Base-by-base conservation (phyloP, 164 flowering plant genomes). In the Piper longum region DNA sequence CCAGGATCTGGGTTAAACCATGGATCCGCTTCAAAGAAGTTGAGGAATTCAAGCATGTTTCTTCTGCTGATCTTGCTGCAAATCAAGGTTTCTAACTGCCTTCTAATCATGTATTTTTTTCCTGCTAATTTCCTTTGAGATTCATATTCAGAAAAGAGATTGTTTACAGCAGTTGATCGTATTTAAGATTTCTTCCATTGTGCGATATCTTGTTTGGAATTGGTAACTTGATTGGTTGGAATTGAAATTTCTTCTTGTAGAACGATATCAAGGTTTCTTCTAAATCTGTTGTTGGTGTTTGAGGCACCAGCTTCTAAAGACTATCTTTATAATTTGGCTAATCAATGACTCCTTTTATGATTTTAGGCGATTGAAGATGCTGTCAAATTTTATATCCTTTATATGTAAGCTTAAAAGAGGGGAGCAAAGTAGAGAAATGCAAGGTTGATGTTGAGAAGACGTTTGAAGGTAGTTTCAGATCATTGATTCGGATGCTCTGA, bases 1-100 rank as follows among this genome's bases (percentile, higher is more conserved):
- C 90, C 0, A 85, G 85, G 72, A 80, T 87, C 4, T 87, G 85
- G 88, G 88, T 82, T 63, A 85, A 85, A 79, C 84, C 87, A 14
- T 87, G 95, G 95, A n/a, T 81, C 82, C 70, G 79, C 62, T 85
- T 83, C 74, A 87, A 85, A 73, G 82, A 87, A 64, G 59, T 87
- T 71, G 82, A 81, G 76, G 90, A 87, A 60, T 87, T 87, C 74
- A 83, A 79, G 75, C 85, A 71, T 18, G 76, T 79, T 60, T 81
- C 92, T 19, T 19, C 78, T 61, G 79, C 89, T 0, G 89, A 83
- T 73, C 86, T 86, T 4, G 89, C 87, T 62, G 83, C 60, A 40
- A 76, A 75, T 66, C 73, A 66, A 78, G 87, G 92, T 83, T 26
- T 60, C 14, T 44, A 9, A 9, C 14, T 48, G 52, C 14, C 14